Evolutionary conservation across 106 monocot genomes (phyloP), one percentile per base, ranked within the genome.

Genomic region (Allium sativum): DNA sequence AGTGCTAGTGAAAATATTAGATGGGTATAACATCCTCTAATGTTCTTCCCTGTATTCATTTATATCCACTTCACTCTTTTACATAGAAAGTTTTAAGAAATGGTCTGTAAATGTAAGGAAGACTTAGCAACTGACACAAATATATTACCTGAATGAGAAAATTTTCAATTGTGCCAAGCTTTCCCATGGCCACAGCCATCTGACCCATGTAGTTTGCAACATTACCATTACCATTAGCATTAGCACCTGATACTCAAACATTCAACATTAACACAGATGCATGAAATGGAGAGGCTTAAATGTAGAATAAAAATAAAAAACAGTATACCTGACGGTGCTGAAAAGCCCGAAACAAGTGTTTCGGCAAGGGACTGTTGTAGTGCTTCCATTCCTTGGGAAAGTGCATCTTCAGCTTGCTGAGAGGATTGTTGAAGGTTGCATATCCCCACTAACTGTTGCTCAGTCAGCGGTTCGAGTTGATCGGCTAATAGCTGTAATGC

Each of bases 131-230:
- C 31, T 1, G 31, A 31, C 5, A 31, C 5, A 31, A 31, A 5
- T 31, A 3, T 18, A 46, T 48, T 52, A 94, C 93, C 93, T 94
- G 85, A 40, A 80, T 80, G 46, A 89, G 80, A 69, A 94, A 94
- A 56, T 74, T 94, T 51, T 94, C 93, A 20, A 94, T 78, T 21
- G 89, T 89, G 10, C 93, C 93, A 21, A 94, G 78, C 76, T 94
- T 89, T 12, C 93, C 93, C 93, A 94, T 94, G 43, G 93, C 93
- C 93, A 94, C 83, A 58, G 93, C 93, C 93, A 93, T 93, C 76
- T 93, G 93, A 8, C 93, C 93, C 93, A 93, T 93, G 69, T 89
- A 94, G 62, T 89, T 94, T 45, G 93, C 93, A 9, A 94, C 93
- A 55, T 85, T 86, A 14, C 93, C 93, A 22, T 31, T 31, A 31